Base-by-base conservation (phyloP, 1,284 basidiomycete species). In the Cutaneotrichosporon sp. region DNA sequence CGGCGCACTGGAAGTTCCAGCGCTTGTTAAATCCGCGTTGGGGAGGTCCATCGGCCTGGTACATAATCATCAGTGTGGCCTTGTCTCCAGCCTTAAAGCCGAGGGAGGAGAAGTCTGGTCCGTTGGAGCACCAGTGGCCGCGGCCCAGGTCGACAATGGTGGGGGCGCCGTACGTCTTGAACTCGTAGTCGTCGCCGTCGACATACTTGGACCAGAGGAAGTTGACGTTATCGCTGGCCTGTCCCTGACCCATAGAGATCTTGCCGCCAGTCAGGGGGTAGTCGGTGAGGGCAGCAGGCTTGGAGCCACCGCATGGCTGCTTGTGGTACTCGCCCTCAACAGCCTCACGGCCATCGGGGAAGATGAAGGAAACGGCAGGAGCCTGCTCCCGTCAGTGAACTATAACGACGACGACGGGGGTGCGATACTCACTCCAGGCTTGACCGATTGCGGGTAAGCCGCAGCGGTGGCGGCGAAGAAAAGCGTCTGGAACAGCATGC, bases 201-300 rank as follows among this genome's bases (percentile, higher is more conserved):
- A 41, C 29, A 19, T 39, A 37, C 59, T 41, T 41, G 20, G 46
- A 43, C 46, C 46, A 53, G 57, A 98, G 79, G 58, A 98, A 77
- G 75, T 98, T 98, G 65, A 97, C 79, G 22, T 89, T 91, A 74
- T 96, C 59, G 32, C 54, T 55, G 4, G 35, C 7, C 38, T 31
- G 42, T 14, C 43, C 44, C 47, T 87, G 84, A 61, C 38, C 29
- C 11, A 52, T 22, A 8, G 47, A 49, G 37, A 56, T 46, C 46
- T 56, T 32, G 24, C 54, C 54, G 35, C 54, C 54, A 1, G 35
- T 35, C 24, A 56, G 46, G 16, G 54, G 54, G 50, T 29, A 56
- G 26, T 49, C 41, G 31, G 31, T 25, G 24, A 48, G 47, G 35
- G 45, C 35, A 14, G 47, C 52, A 10, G 31, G n/a, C 5, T 16